Evolutionary conservation across 106 monocot genomes (phyloP), one percentile per base, ranked within the genome.

Genomic region (Triglochin maritima): DNA sequence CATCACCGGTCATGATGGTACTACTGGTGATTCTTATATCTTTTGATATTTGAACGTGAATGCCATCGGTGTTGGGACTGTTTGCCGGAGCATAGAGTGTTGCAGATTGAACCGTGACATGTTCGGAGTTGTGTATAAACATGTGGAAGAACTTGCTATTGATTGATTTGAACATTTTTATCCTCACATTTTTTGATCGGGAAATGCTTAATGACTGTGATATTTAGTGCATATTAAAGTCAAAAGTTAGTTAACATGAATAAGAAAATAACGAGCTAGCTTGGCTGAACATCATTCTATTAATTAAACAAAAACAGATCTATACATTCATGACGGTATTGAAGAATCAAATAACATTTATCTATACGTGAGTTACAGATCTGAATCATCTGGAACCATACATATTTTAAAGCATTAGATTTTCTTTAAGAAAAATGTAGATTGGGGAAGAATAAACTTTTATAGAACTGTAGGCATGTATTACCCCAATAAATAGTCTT

Each of bases 31-130:
- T 49, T 50, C 64, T 71, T 29, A 84, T 68, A 41, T 11, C 62
- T 17, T 9, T 49, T 6, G 80, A 80, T 60, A 9, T 42, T 44
- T 78, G 74, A 9, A 84, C 50, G 71, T 80, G 80, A 16, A 84
- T 74, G 17, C 84, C 84, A 51, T 84, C 84, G 7, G 84, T 84
- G 77, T 84, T 84, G 11, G 77, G 84, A 17, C 84, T 84, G 45
- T 71, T 63, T 0, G 3, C 80, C 0, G 80, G 74, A 3, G 84
- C 84, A 16, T 10, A 57, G 50, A 84, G 67, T 53, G 64, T 75
- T 5, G 43, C 44, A 16, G 56, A 62, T 7, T 46, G 10, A 3
- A 84, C 17, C 2, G 67, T 77, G 29, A 80, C 77, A 9, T 11
- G 47, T 3, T 11, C 52, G 70, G 74, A 77, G 17, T 6, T 47